Base-by-base conservation (phyloP, 148 eudicot genomes). In the Diospyros kaki region DNA sequence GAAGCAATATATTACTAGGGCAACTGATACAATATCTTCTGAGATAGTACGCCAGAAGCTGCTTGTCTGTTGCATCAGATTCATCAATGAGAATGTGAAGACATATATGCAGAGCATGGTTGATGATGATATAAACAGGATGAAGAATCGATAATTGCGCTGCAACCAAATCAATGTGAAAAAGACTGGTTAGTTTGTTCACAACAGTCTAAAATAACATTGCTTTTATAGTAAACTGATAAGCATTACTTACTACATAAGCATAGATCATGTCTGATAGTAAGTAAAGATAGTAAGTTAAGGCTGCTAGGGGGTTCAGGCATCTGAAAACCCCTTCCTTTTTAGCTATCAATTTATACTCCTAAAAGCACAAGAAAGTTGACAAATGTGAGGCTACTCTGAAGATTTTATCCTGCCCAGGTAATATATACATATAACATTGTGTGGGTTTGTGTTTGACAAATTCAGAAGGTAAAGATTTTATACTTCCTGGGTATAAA, bases 101-200 rank as follows among this genome's bases (percentile, higher is more conserved):
- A 93, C 89, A 64, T 89, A 93, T 51, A 86, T 66, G 86, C 98
- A 90, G 78, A 93, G 66, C 60, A 86, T 61, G 9, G 96, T 93
- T 76, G 96, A 86, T 64, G 96, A 76, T 68, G 89, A 82, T 81
- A 89, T 79, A 78, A 93, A 93, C 84, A 90, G 52, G 85, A 86
- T 84, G 85, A 90, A 93, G 83, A 70, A 87, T 17, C 92, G 82
- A 64, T 93, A 93, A 79, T 93, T 93, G 6, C 98, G 90, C 98
- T 93, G 96, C 88, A 90, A 76, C 53, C 53, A 71, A 55, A 76
- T 4, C 12, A 62, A 45, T 42, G 64, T 64, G 69, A 4, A 75
- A 42, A 44, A 45, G 13, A 10, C 15, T 38, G 64, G 72, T 85
- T 55, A 84, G 79, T 17, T 12, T 50, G 17, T 38, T 61, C 48